A percentile compares a stretch with the other conserved stretches of the same genome.
These are phyloP conservation scores for Xylaria sp. DNA, from an alignment of 2,329 filamentous ascomycete species.

Conservation along the genomic window DNA sequence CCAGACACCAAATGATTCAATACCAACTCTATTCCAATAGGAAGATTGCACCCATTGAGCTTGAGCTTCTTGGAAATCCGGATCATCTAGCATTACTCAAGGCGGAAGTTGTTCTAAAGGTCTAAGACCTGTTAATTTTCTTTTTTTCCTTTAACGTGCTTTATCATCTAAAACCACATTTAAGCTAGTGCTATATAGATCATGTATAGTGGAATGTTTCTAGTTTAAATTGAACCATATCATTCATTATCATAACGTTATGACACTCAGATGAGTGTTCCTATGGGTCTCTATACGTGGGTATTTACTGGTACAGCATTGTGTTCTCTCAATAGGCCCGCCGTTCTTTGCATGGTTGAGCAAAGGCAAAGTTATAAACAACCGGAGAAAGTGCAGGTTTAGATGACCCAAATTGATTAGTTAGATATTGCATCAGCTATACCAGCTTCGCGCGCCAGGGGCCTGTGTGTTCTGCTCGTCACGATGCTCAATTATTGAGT, in stretches of 20 bases:
- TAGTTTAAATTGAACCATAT: background rate
- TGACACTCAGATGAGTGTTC: slow-evolving; percentile 16
- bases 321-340: background rate
- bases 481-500: slow-evolving; percentile 87
- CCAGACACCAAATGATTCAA: slow-evolving; percentile 28
- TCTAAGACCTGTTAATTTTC: too few relatives aligned
- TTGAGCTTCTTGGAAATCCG: slow-evolving; percentile 22
- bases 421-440: slow-evolving; percentile 57
- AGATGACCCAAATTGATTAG: background rate
- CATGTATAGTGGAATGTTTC: background rate
- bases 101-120: slow-evolving; percentile 16
- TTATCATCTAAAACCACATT: too few relatives aligned
- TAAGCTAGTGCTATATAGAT: background rate
- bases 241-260: slow-evolving; percentile 20
- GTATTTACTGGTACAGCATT: slow-evolving; percentile 20
- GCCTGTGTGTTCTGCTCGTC: slow-evolving; percentile 64
- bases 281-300: slow-evolving; percentile 21
- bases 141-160: too few relatives aligned
- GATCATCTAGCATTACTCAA: slow-evolving; percentile 24
- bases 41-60: slow-evolving; percentile 22
- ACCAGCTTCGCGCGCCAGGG: slow-evolving; percentile 72
- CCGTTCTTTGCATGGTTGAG: background rate
- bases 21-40: slow-evolving; percentile 25
- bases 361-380: background rate
- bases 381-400: background rate